These are phyloP conservation scores for Colletotrichum higginsianum DNA, from an alignment of 2,329 filamentous ascomycete species.

Conservation along the genomic window DNA sequence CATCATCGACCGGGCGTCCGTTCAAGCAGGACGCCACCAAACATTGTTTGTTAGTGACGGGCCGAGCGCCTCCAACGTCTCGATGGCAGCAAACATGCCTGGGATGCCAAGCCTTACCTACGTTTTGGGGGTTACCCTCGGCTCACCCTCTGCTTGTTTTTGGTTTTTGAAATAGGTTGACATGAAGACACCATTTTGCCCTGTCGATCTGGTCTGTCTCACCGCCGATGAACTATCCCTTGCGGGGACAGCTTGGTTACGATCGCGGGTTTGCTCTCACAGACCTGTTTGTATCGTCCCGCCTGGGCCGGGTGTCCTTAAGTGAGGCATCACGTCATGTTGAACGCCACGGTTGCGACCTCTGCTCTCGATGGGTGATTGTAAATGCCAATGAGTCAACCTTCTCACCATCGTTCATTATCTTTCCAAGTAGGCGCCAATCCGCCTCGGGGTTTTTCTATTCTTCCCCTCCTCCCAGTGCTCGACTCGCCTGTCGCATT, in stretches of 20 bases:
- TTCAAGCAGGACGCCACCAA: constrained; percentile 1
- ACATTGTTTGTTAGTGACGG: neutral
- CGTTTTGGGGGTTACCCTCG: neutral
- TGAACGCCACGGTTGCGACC: neutral
- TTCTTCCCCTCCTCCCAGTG: neutral
- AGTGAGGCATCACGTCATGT: neutral
- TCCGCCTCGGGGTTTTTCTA: neutral
- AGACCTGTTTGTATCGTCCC: neutral
- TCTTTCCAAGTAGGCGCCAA: neutral
- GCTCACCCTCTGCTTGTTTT: neutral
- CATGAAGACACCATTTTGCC: neutral
- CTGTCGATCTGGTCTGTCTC: neutral
- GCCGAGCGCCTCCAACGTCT: neutral
- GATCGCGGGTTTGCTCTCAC: neutral
- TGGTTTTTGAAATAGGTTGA: neutral
- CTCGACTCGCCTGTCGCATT: neutral
- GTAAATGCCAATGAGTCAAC: neutral
- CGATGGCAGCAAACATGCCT: neutral
- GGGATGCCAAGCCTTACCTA: neutral
- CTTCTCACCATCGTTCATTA: neutral
- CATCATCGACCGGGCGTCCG: neutral
- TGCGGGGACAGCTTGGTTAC: neutral
- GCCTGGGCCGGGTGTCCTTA: no score
- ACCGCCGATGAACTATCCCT: neutral
- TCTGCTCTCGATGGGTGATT: neutral